Base-by-base conservation (phyloP, 495 filamentous ascomycete genomes). In the Glonium stellatum region DNA sequence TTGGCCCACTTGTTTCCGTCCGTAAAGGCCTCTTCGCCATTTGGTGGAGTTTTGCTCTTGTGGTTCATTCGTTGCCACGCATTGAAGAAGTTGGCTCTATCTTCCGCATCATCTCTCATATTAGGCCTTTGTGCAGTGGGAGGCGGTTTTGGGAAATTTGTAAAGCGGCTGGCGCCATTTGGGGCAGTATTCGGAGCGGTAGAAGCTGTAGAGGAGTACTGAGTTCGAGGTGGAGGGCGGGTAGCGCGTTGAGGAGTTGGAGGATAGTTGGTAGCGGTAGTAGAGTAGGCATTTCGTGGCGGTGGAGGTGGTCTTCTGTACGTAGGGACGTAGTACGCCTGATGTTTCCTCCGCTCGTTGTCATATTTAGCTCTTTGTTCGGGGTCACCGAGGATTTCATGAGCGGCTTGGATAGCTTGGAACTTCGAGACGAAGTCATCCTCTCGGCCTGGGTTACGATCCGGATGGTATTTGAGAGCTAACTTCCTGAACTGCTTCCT, bases 401-500 rank as follows among this genome's bases (percentile, higher is more conserved):
- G 83, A 22, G 92, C 92, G 0, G 86, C 80, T 70, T 93, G 88
- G 56, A 96, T 95, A 27, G 82, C 79, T 68, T 93, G 85, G 66
- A 96, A 96, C 67, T 87, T 87, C 19, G 88, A 75, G 58, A 84
- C 89, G 58, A 86, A 86, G 63, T 90, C 88, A 21, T 78, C 67
- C 72, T 96, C 91, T 61, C 80, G 79, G 46, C 92, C 92, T 4
- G 85, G 88, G 66, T 97, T 95, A 46, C 90, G 84, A 70, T 97
- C 92, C 6, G 92, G 92, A 68, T 97, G 92, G 65, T 85, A 95
- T 66, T 84, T 85, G 25, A 93, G 79, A 36, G 90, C 91, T 65
- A 95, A 79, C 72, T 89, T 91, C 65, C 84, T 81, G 75, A 90
- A 97, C 65, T 90, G 87, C 74, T 84, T 91, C 72, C 89, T 93